A percentile compares a stretch with the other conserved stretches of the same genome.
Evolutionary conservation across 1,284 basidiomycete species (phyloP).

Genomic region (Phlebopus sp.): DNA sequence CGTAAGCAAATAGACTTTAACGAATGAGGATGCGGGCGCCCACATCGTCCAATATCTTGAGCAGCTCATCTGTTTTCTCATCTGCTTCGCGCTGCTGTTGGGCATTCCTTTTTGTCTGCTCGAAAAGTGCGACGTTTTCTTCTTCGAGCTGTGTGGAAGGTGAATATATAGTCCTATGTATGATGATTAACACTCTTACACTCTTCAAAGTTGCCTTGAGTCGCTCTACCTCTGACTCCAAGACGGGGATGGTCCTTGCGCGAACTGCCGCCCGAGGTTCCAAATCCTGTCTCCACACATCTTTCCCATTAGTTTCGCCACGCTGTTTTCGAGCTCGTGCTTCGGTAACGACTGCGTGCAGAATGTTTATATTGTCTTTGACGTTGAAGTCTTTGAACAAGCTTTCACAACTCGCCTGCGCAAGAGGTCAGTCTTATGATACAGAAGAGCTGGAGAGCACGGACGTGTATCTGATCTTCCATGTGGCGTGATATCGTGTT

Average conservation of each 20-base stretch:
- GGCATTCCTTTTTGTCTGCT: slow-evolving; percentile 48
- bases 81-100: slow-evolving; percentile 47
- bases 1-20: not conserved
- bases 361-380: slow-evolving; percentile 62
- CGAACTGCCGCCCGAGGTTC: slow-evolving; percentile 58
- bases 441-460: slow-evolving; percentile 12
- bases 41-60: slow-evolving; percentile 58
- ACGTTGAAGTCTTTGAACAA: slow-evolving; percentile 63
- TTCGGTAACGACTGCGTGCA: slow-evolving; percentile 66
- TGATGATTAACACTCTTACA: slow-evolving; percentile 34
- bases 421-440: slow-evolving; percentile 1
- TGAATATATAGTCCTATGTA: not conserved
- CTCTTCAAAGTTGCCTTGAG: slow-evolving; percentile 48
- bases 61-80: slow-evolving; percentile 40
- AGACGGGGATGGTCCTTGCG: slow-evolving; percentile 57
- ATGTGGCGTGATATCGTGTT: slow-evolving; percentile 67
- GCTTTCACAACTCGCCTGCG: slow-evolving; percentile 42
- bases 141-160: slow-evolving; percentile 50
- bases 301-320: slow-evolving; percentile 43
- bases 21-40: slow-evolving; percentile 13
- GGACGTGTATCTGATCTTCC: slow-evolving; percentile 60
- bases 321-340: slow-evolving; percentile 60
- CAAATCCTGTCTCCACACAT: slow-evolving; percentile 60
- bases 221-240: slow-evolving; percentile 53
- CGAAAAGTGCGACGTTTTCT: slow-evolving; percentile 48